Conservation (phyloP, 2,329 filamentous ascomycete species). For the Epicoccum sorghinum region DNA sequence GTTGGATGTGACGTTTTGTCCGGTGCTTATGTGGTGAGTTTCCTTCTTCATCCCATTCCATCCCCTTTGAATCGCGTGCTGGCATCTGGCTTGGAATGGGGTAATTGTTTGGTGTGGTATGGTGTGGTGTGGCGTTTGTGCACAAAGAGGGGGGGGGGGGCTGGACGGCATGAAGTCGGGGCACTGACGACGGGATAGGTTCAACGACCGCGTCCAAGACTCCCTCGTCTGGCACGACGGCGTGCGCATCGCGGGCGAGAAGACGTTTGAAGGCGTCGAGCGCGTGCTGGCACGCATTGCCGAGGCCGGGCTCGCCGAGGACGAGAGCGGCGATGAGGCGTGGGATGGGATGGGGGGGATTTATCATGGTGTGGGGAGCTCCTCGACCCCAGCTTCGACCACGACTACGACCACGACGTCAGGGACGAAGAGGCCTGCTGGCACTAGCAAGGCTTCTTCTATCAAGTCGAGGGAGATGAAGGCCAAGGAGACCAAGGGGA, state of each 20-base stretch:
- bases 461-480: no score
- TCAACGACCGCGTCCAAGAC: conserved; percentile 28
- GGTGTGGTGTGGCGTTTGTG: no score
- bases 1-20: conserved; percentile 32
- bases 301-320: conserved; percentile 22
- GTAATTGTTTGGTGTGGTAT: no score
- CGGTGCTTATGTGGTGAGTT: conserved; percentile 30
- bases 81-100: no score
- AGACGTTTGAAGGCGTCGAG: conserved; percentile 29
- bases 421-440: no score
- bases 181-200: conserved; percentile 7
- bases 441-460: no score
- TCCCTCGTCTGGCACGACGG: conserved; percentile 34
- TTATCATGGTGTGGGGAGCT: conserved; percentile 5
- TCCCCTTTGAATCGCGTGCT: no score
- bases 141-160: background rate
- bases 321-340: conserved; percentile 27
- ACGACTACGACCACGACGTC: no score
- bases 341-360: conserved; percentile 15
- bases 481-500: no score
- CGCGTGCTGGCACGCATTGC: conserved; percentile 34
- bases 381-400: no score
- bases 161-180: background rate
- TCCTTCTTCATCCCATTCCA: background rate
- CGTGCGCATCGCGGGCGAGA: conserved; percentile 30